A percentile compares a stretch with the other conserved stretches of the same genome.
phyloP scores from a whole-genome alignment of 192 early-diverging fungal species.

The Phlyctochytrium arcticum region DNA sequence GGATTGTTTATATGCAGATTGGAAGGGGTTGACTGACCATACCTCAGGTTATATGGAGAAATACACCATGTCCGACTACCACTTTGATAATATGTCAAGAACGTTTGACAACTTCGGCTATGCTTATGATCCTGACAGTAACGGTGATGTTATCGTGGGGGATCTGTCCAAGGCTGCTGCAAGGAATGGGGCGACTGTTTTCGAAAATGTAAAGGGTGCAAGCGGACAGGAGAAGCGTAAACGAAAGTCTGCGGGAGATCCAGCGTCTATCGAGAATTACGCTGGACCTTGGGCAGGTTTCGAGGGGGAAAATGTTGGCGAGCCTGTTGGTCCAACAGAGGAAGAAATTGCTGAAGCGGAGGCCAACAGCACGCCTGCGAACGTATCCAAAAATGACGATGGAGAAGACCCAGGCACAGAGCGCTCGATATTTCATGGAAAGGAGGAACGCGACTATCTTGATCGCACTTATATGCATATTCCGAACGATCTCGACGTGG shows the following conservation, averaged over 20 bases:
- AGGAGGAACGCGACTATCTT: constrained; percentile 81
- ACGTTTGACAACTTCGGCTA: constrained; percentile 78
- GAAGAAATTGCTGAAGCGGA: constrained; percentile 44
- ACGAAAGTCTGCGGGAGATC: constrained; percentile 74
- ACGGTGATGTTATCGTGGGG: constrained; percentile 62
- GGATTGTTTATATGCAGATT: neutral
- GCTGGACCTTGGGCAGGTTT: constrained; percentile 95
- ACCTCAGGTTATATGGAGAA: constrained; percentile 72
- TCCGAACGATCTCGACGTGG: constrained; percentile 78
- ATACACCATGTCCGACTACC: constrained; percentile 61
- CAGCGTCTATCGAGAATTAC: constrained; percentile 72
- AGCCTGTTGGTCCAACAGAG: constrained; percentile 34
- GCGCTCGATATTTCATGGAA: constrained; percentile 83
- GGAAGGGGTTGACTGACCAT: neutral
- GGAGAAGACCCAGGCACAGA: constrained; percentile 59
- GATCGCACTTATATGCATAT: constrained; percentile 96
- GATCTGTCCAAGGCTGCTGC: constrained; percentile 49
- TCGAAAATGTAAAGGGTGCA: constrained; percentile 39
- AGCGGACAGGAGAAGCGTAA: constrained; percentile 47
- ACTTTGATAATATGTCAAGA: constrained; percentile 81
- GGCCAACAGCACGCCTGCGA: constrained; percentile 24
- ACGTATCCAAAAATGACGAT: constrained; percentile 24
- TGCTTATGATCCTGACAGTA: constrained; percentile 70
- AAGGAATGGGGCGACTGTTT: constrained; percentile 51
- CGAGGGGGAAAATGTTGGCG: constrained; percentile 68